These are phyloP conservation scores for Globisporangium rhizosaccharum DNA, from an alignment of 352 stramenopile genomes.

Conservation along the genomic window DNA sequence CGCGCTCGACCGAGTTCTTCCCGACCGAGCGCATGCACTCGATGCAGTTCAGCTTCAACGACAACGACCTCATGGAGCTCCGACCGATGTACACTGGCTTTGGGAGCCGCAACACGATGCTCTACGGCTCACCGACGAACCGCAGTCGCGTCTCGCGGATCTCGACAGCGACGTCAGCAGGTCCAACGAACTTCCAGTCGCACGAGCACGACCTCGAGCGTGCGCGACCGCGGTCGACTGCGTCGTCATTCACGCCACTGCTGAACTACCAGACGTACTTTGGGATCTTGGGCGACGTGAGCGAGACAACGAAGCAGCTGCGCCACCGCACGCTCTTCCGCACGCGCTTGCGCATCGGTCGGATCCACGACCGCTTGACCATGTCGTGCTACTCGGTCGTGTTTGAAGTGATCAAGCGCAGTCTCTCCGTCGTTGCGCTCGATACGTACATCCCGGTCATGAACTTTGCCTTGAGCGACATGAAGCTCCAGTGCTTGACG, in stretches of 20 bases:
- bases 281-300: slow-evolving; percentile 35
- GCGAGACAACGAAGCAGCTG: slow-evolving; percentile 26
- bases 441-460: slow-evolving; percentile 90
- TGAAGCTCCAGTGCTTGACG: slow-evolving; percentile 70
- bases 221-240: slow-evolving; percentile 31
- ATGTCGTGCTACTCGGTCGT: slow-evolving; percentile 73
- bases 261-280: slow-evolving; percentile 76
- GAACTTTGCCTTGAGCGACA: slow-evolving; percentile 83
- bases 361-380: slow-evolving; percentile 67
- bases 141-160: slow-evolving; percentile 69
- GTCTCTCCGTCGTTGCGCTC: slow-evolving; percentile 79
- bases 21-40: slow-evolving; percentile 56
- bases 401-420: slow-evolving; percentile 88
- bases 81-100: slow-evolving; percentile 69
- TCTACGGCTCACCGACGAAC: slow-evolving; percentile 40
- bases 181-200: slow-evolving; percentile 24
- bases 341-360: slow-evolving; percentile 56
- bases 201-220: slow-evolving; percentile 25
- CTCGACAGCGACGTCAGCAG: slow-evolving; percentile 64
- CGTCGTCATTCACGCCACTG: slow-evolving; percentile 46
- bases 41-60: slow-evolving; percentile 57
- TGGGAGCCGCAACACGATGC: slow-evolving; percentile 16
- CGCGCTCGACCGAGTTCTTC: slow-evolving; percentile 21
- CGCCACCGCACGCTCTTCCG: slow-evolving; percentile 52
- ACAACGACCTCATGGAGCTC: slow-evolving; percentile 45